phyloP scores from a whole-genome alignment of 352 stramenopile species.

The Phytophthora niederhauseri region DNA sequence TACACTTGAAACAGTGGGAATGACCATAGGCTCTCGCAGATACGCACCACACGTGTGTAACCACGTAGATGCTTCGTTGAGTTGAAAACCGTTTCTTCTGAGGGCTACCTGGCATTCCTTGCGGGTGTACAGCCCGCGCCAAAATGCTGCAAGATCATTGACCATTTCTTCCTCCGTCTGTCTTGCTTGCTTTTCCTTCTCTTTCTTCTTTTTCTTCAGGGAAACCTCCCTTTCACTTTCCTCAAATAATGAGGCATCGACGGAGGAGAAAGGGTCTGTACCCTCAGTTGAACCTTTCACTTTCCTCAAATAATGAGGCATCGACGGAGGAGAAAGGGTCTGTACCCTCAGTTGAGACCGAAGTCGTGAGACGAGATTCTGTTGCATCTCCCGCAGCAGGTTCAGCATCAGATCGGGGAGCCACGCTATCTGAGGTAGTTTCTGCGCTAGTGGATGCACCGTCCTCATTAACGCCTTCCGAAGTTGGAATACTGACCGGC shows the following conservation, averaged over 20 bases:
- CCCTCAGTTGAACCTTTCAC: slow-evolving; percentile 16
- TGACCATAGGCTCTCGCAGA: slow-evolving; percentile 47
- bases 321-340: slow-evolving; percentile 47
- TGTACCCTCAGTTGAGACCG: slow-evolving; percentile 6
- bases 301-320: slow-evolving; percentile 37
- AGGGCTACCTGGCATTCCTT: slow-evolving; percentile 71
- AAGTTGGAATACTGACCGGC: slow-evolving; percentile 11
- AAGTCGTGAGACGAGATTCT: background rate
- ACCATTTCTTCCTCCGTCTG: slow-evolving; percentile 43
- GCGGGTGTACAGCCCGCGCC: slow-evolving; percentile 61
- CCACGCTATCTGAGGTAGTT: slow-evolving; percentile 10
- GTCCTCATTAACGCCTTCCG: slow-evolving; percentile 9
- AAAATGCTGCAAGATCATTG: slow-evolving; percentile 54
- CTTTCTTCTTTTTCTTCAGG: slow-evolving; percentile 27
- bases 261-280: slow-evolving; percentile 39
- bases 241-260: slow-evolving; percentile 41
- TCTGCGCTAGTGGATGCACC: slow-evolving; percentile 1
- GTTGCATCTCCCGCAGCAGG: background rate
- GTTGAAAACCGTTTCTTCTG: slow-evolving; percentile 44
- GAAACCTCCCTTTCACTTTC: slow-evolving; percentile 29
- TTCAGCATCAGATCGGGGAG: background rate
- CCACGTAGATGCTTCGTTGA: slow-evolving; percentile 54
- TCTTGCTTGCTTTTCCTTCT: slow-evolving; percentile 20
- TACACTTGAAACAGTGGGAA: slow-evolving; percentile 46
- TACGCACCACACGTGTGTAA: slow-evolving; percentile 50